phyloP scores from a whole-genome alignment of 78 protist genomes.

The Dictyostelium intermedium region DNA sequence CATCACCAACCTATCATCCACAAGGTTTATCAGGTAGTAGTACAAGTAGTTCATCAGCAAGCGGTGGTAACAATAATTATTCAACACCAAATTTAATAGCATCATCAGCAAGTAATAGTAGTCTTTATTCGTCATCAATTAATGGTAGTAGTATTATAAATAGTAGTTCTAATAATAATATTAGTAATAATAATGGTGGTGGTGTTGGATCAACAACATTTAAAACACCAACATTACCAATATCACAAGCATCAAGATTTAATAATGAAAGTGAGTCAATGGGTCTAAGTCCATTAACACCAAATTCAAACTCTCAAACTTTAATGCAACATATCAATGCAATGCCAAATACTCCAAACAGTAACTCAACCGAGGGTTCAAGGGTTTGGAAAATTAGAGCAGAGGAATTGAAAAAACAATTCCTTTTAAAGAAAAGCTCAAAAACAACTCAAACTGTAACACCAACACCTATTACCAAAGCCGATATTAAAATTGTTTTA shows the following conservation, averaged over 20 bases:
- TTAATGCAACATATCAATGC: not conserved
- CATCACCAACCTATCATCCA: slow-evolving; percentile 13
- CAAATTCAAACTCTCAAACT: not conserved
- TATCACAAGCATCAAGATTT: not conserved
- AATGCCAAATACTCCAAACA: slow-evolving; percentile 49
- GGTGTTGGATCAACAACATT: too few relatives aligned
- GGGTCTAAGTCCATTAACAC: slow-evolving; percentile 65
- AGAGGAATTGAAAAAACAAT: slow-evolving; percentile 47
- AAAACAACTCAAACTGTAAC: slow-evolving; percentile 1
- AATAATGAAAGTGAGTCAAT: not conserved
- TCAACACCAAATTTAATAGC: not conserved
- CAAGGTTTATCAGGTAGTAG: slow-evolving; percentile 14
- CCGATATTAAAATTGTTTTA: not conserved
- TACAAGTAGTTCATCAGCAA: slow-evolving; percentile 10
- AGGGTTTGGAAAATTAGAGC: slow-evolving; percentile 72
- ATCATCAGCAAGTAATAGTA: not conserved
- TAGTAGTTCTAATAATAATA: not conserved
- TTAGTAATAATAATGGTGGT: not conserved
- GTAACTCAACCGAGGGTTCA: slow-evolving; percentile 33
- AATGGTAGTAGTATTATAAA: not conserved
- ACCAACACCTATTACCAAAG: slow-evolving; percentile 11
- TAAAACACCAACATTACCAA: slow-evolving; percentile 15
- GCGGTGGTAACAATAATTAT: not conserved
- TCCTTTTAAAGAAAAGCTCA: slow-evolving; percentile 10
- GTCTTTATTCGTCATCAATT: not conserved